Percentiles rank a stretch among this genome's conserved stretches.
Conservation (phyloP, 176 grass and related monocot species). For the Oryza rufipogon region DNA sequence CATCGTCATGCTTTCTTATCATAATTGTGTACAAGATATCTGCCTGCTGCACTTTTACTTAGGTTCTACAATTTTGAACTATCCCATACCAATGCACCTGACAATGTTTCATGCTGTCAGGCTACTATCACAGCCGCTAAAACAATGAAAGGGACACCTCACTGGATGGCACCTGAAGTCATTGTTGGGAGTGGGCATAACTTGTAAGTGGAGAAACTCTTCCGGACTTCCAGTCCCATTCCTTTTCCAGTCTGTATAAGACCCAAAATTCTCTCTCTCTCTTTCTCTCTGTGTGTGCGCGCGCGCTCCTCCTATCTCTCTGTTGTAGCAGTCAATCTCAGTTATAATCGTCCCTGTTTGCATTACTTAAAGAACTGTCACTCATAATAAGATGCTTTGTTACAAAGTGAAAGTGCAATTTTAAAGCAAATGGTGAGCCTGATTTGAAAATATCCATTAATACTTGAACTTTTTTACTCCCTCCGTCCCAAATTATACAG, state of each 20-base stretch:
- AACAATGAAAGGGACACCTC: slow-evolving; percentile 98
- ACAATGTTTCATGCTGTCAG: slow-evolving; percentile 46
- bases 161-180: slow-evolving; percentile 99
- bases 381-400: slow-evolving; percentile 18
- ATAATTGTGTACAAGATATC: slow-evolving; percentile 9
- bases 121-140: slow-evolving; percentile 97
- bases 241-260: neutral
- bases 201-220: slow-evolving; percentile 68
- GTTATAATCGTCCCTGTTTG: slow-evolving; percentile 13
- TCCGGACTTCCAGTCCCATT: neutral
- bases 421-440: neutral
- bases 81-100: slow-evolving; percentile 34
- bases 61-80: slow-evolving; percentile 15
- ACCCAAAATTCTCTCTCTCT: neutral
- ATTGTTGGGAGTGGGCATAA: slow-evolving; percentile 94
- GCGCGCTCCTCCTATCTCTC: neutral
- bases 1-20: neutral
- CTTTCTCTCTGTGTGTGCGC: no score
- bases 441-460: neutral
- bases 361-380: slow-evolving; percentile 11
- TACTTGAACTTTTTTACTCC: neutral
- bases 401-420: slow-evolving; percentile 4
- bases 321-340: slow-evolving; percentile 16
- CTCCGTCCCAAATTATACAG: no score
- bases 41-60: slow-evolving; percentile 11